These are phyloP conservation scores for Paramecium sexaurelia DNA, from an alignment of 73 alveolate species.

Conservation along the genomic window DNA sequence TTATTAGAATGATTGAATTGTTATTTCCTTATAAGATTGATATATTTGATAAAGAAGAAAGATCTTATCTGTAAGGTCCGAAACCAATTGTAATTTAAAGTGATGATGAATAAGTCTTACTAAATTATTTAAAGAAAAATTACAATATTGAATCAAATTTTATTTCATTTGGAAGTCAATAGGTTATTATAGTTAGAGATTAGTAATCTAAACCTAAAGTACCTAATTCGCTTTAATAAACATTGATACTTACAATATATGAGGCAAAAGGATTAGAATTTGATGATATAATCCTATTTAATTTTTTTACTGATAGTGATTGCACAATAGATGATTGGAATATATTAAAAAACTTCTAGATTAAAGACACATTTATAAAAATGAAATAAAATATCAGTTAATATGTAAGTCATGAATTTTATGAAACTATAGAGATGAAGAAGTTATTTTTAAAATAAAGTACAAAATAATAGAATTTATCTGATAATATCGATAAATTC, in stretches of 20 bases:
- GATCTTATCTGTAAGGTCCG: slow-evolving; percentile 76
- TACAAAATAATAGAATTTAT: background rate
- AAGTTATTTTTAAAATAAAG: background rate
- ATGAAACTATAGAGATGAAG: background rate
- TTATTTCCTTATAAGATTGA: slow-evolving; percentile 89
- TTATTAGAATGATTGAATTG: slow-evolving; percentile 75
- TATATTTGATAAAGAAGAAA: slow-evolving; percentile 77
- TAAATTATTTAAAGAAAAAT: background rate
- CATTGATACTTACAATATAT: slow-evolving; percentile 83
- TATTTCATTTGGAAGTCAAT: slow-evolving; percentile 83
- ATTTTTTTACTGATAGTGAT: slow-evolving; percentile 66
- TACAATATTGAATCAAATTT: background rate
- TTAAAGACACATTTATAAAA: background rate
- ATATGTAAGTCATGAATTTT: background rate
- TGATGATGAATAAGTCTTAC: slow-evolving; percentile 52
- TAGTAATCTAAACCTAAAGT: slow-evolving; percentile 75
- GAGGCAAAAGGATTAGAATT: slow-evolving; percentile 95
- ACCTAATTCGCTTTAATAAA: slow-evolving; percentile 78
- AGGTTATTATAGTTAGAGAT: slow-evolving; percentile 85
- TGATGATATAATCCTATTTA: slow-evolving; percentile 87
- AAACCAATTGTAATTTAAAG: slow-evolving; percentile 72
- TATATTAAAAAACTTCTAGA: background rate
- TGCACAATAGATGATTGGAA: slow-evolving; percentile 62
- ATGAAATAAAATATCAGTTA: background rate
- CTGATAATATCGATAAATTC: background rate